Percentiles rank a stretch among this genome's conserved stretches.
Conservation (phyloP, 2,329 filamentous ascomycete genomes). For the Trichophyton benhamiae region DNA sequence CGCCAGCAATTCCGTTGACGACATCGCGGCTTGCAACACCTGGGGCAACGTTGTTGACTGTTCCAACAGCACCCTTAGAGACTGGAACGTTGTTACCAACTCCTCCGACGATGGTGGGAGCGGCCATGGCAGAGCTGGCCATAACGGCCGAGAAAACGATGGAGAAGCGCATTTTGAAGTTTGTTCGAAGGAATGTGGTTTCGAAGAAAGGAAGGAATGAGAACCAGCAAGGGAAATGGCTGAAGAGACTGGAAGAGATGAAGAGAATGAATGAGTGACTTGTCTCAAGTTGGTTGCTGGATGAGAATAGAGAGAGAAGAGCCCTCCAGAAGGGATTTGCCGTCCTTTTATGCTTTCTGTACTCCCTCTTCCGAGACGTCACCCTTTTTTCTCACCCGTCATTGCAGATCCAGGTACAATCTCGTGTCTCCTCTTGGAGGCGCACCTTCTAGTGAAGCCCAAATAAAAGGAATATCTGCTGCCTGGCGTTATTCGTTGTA, state of each 20-base stretch:
- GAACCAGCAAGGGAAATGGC: neutral
- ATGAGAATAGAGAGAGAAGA: neutral
- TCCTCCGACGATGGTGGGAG: neutral
- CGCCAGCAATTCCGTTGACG: neutral
- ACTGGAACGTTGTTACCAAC: neutral
- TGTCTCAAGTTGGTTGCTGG: constrained; percentile 3
- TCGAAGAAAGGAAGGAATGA: neutral
- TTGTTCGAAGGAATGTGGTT: neutral
- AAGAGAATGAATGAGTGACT: neutral
- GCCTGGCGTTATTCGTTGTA: neutral
- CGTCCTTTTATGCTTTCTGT: neutral
- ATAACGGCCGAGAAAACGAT: neutral
- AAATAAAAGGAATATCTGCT: neutral
- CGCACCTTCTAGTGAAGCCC: neutral
- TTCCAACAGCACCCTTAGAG: neutral
- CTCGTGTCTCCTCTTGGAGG: neutral
- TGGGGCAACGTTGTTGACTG: neutral
- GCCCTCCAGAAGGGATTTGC: neutral
- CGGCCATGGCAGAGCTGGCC: neutral
- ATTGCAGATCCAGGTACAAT: neutral
- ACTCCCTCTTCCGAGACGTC: neutral
- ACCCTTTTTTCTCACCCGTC: neutral
- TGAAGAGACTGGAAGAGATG: neutral
- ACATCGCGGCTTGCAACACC: neutral
- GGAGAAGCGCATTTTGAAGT: neutral